Percentiles rank a stretch among this genome's conserved stretches.
Conservation (phyloP, 2,329 filamentous ascomycete species). For the Diaporthe sp. region DNA sequence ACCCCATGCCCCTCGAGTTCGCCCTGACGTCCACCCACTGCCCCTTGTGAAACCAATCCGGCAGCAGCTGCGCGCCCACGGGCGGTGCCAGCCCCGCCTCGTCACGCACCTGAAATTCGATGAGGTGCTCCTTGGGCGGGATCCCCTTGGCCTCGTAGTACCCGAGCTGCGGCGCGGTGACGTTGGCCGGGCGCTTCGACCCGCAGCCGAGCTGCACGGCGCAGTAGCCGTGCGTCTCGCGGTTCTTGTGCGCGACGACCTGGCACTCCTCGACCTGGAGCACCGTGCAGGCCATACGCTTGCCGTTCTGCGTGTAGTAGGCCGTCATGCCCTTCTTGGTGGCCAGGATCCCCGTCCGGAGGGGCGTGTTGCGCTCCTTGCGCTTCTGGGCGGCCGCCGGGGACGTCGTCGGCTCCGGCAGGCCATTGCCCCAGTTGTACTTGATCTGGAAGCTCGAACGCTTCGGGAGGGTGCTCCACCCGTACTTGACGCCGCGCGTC, state of each 20-base stretch:
- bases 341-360: constrained; percentile 86
- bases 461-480: constrained; percentile 68
- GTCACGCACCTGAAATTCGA: constrained; percentile 88
- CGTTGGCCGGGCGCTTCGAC: constrained; percentile 79
- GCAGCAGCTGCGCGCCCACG: constrained; percentile 81
- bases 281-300: constrained; percentile 88
- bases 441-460: constrained; percentile 66
- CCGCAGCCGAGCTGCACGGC: constrained; percentile 92
- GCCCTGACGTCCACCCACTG: constrained; percentile 91
- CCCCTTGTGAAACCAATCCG: constrained; percentile 92
- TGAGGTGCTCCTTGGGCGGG: constrained; percentile 85
- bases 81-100: constrained; percentile 77
- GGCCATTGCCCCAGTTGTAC: constrained; percentile 72
- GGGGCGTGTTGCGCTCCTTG: constrained; percentile 69
- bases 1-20: constrained; percentile 89
- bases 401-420: constrained; percentile 69
- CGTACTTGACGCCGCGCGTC: constrained; percentile 67
- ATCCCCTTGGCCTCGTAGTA: constrained; percentile 89
- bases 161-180: constrained; percentile 86
- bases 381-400: constrained; percentile 73
- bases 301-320: constrained; percentile 84
- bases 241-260: constrained; percentile 88
- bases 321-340: constrained; percentile 97
- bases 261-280: constrained; percentile 94
- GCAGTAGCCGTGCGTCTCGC: constrained; percentile 87